Percentiles rank a stretch among this genome's conserved stretches.
Evolutionary conservation across 2,329 filamentous ascomycete species (phyloP).

Genomic region (Pleoardoris graminearum): DNA sequence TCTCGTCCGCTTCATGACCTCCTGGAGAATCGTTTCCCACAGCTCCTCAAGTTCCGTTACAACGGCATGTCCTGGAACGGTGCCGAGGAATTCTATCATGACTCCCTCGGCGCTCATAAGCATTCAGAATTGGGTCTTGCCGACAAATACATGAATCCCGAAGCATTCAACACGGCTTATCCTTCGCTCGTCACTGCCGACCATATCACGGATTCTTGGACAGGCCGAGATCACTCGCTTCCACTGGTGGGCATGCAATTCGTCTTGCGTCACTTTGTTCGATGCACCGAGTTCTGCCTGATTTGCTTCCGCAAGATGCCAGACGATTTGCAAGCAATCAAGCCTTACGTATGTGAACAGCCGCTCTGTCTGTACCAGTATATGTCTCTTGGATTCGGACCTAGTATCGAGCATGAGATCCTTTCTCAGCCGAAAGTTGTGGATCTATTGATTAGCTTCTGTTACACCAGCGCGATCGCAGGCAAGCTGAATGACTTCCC

Average conservation of each 20-base stretch:
- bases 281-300: slow-evolving; percentile 84
- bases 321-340: slow-evolving; percentile 68
- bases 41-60: slow-evolving; percentile 63
- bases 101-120: slow-evolving; percentile 46
- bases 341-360: slow-evolving; percentile 74
- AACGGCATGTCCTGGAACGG: slow-evolving; percentile 66
- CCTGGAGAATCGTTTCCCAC: slow-evolving; percentile 66
- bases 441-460: slow-evolving; percentile 82
- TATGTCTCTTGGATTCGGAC: slow-evolving; percentile 81
- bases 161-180: slow-evolving; percentile 40
- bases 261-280: slow-evolving; percentile 72
- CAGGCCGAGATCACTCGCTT: slow-evolving; percentile 52
- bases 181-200: slow-evolving; percentile 56
- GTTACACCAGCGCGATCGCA: slow-evolving; percentile 62
- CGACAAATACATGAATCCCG: slow-evolving; percentile 46
- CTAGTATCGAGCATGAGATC: slow-evolving; percentile 84
- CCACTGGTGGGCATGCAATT: slow-evolving; percentile 72
- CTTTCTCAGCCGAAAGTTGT: slow-evolving; percentile 77
- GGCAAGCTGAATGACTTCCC: slow-evolving; percentile 59
- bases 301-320: slow-evolving; percentile 75
- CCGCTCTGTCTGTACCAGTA: slow-evolving; percentile 85
- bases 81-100: slow-evolving; percentile 63
- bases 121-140: slow-evolving; percentile 40
- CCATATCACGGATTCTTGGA: slow-evolving; percentile 48
- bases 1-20: slow-evolving; percentile 71